These are phyloP conservation scores for Fraxinus angustifolia DNA, from an alignment of 305 asterid species.

Conservation along the genomic window DNA sequence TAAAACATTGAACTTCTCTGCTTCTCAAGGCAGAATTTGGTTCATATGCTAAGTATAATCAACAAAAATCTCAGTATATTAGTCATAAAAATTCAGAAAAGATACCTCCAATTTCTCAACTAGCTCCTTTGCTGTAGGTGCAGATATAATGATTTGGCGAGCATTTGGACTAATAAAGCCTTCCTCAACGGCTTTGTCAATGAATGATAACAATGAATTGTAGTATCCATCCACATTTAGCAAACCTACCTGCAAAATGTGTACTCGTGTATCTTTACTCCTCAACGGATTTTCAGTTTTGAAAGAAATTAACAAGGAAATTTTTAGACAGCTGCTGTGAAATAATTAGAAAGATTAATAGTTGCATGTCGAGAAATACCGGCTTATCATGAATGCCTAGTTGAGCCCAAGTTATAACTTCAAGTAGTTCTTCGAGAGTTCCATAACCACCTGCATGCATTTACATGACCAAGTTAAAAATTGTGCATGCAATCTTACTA, in stretches of 20 bases:
- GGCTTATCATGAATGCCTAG: constrained; percentile 29
- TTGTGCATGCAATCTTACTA: not conserved
- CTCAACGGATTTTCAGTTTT: not conserved
- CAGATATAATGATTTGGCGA: constrained; percentile 82
- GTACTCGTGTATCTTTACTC: not conserved
- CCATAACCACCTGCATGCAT: constrained; percentile 21
- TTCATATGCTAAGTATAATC: not conserved
- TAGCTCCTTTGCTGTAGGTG: constrained; percentile 79
- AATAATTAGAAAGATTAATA: not conserved
- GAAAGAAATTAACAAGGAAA: not conserved
- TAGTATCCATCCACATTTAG: constrained; percentile 26
- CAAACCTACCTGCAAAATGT: constrained; percentile 27
- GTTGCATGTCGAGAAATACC: not conserved
- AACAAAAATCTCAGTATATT: not conserved
- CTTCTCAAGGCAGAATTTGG: not conserved
- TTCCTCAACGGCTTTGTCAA: constrained; percentile 29
- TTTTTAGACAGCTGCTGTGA: not conserved
- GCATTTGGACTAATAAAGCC: constrained; percentile 40
- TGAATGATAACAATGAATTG: constrained; percentile 19
- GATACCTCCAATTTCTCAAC: constrained; percentile 74
- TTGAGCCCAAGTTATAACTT: constrained; percentile 27
- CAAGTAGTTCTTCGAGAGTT: constrained; percentile 21
- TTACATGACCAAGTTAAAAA: not conserved
- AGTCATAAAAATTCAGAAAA: not conserved
- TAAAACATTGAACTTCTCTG: not conserved